Evolutionary conservation across 495 filamentous ascomycete genomes (phyloP).

Genomic region (Aspergillus bertholletiae): DNA sequence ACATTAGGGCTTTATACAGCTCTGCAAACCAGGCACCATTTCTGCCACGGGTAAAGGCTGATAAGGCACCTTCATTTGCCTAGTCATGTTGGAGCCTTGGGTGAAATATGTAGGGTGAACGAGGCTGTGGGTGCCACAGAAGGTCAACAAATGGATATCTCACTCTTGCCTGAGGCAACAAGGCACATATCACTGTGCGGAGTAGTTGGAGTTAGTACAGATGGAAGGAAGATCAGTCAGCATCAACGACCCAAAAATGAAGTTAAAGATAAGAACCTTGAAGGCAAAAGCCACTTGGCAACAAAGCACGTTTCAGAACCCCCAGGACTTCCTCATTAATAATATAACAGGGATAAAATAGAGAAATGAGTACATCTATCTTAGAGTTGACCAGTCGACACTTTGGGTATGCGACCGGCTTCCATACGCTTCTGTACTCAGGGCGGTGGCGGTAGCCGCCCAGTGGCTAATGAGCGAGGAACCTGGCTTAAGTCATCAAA

Average conservation of each 20-base stretch:
- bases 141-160: background rate
- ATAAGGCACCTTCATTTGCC: constrained; percentile 2
- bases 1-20: background rate
- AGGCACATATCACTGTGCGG: constrained; percentile 8
- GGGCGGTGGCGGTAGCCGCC: constrained; percentile 26
- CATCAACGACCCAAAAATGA: background rate
- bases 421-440: constrained; percentile 36
- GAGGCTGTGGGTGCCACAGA: constrained; percentile 5
- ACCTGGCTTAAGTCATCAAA: constrained; percentile 38
- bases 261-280: background rate
- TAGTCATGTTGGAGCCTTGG: constrained; percentile 7
- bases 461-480: constrained; percentile 13
- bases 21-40: background rate
- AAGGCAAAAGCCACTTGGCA: background rate
- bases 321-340: too few relatives aligned
- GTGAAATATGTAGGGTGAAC: constrained; percentile 7
- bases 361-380: too few relatives aligned
- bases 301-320: too few relatives aligned
- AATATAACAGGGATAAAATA: too few relatives aligned
- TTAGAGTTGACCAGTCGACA: too few relatives aligned
- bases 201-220: too few relatives aligned
- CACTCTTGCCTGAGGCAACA: constrained; percentile 20
- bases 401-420: constrained; percentile 26
- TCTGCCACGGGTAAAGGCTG: constrained; percentile 2
- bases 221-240: too few relatives aligned